Base-by-base conservation (phyloP, 2,329 filamentous ascomycete species). In the Aaosphaeria pasadenensis region DNA sequence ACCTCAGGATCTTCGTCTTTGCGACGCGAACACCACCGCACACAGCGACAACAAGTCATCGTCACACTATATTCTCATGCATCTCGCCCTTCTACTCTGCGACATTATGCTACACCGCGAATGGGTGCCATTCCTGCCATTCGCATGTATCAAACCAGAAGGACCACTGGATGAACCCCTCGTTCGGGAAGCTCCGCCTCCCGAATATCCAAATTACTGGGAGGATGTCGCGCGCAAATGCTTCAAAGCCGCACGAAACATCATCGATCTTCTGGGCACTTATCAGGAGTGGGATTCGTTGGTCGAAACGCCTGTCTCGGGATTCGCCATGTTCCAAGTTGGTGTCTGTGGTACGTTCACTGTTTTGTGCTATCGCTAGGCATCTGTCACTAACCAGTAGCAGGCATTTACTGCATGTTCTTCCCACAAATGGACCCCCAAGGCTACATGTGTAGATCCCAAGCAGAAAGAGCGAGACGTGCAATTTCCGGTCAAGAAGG, bases 31-130 rank as follows among this genome's bases (percentile, higher is more conserved):
- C 61, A 84, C 84, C 39, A 80, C 82, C 56, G 82, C 80, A 28
- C 85, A 88, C 58, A 83, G 87, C 56, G 82, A 81, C 51, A 77
- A 82, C 46, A 77, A 82, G 39, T 82, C 81, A 1, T 82, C 82
- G 1, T 84, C 83, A 41, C 78, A 80, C 6, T 89, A 86, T 59
- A 80, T 84, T 7, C 77, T 86, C 4, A 71, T 89, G 46, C 86
- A 89, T 58, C 83, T 84, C 56, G 77, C 88, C 1, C 79, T 82
- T 49, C 79, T 80, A 1, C 73, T 88, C 2, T 88, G 83, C 61
- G 77, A 80, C 47, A 84, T 89, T 52, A 82, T 87, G 71, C 74
- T 88, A 30, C 83, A 87, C 58, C 76, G 85, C 52, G 84, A 88
- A 62, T 87, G 85, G 52, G 76, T 88, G 29, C 84, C 85, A 0